Percentiles rank a stretch among this genome's conserved stretches.
These are phyloP conservation scores for Metarhizium sp. DNA, from an alignment of 2,329 filamentous ascomycete species.

Conservation along the genomic window DNA sequence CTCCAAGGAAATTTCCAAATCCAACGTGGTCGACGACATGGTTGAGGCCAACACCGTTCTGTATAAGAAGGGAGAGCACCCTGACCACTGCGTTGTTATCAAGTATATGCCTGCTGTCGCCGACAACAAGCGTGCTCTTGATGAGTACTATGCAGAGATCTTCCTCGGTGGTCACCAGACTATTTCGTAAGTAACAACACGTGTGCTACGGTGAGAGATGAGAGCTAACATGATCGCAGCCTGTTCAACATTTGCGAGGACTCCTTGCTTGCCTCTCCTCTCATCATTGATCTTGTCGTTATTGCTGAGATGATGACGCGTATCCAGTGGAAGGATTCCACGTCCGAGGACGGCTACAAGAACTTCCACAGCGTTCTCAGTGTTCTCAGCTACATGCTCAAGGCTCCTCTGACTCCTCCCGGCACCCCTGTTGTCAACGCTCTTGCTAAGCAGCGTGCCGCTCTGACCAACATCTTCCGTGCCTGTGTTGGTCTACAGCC, in stretches of 20 bases:
- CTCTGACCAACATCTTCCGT: slow-evolving; percentile 96
- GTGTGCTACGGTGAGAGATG: background rate
- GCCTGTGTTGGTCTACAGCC: slow-evolving; percentile 94
- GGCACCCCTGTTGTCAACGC: slow-evolving; percentile 95
- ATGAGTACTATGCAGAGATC: slow-evolving; percentile 99
- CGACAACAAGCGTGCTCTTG: slow-evolving; percentile 96
- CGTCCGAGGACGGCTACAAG: slow-evolving; percentile 61
- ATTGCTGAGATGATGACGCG: slow-evolving; percentile 97
- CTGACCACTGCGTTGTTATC: slow-evolving; percentile 97
- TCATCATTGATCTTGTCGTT: slow-evolving; percentile 94
- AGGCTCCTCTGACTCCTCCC: slow-evolving; percentile 87
- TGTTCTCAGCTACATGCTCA: slow-evolving; percentile 97
- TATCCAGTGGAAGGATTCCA: slow-evolving; percentile 74
- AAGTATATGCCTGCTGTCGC: slow-evolving; percentile 99
- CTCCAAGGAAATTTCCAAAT: slow-evolving; percentile 99
- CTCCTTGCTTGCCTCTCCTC: slow-evolving; percentile 85
- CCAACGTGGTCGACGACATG: slow-evolving; percentile 99
- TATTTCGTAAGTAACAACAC: slow-evolving; percentile 54
- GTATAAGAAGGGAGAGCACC: slow-evolving; percentile 87
- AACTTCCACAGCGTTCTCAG: slow-evolving; percentile 96
- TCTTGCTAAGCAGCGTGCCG: slow-evolving; percentile 88
- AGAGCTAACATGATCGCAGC: slow-evolving; percentile 34
- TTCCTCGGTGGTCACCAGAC: slow-evolving; percentile 98
- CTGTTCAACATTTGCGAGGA: slow-evolving; percentile 99
- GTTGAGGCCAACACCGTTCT: slow-evolving; percentile 88